A percentile compares a stretch with the other conserved stretches of the same genome.
Evolutionary conservation across 345 rosid species (phyloP).

Genomic region (Bruguiera parviflora): DNA sequence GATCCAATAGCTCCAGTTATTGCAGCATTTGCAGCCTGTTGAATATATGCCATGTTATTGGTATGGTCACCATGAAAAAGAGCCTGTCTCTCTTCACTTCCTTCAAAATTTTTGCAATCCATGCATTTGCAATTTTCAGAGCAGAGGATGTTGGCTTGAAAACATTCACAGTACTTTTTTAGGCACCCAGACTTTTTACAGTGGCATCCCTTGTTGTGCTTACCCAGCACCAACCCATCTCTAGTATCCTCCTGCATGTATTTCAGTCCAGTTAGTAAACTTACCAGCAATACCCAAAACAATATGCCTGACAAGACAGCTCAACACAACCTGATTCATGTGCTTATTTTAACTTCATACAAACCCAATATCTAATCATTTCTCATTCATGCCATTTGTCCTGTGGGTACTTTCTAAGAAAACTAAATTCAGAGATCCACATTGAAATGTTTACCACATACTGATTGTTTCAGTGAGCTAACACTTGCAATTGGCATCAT

Average conservation of each 20-base stretch:
- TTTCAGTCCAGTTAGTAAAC: slow-evolving; percentile 2
- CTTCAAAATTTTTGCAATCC: slow-evolving; percentile 97
- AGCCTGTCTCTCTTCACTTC: slow-evolving; percentile 96
- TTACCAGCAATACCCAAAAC: slow-evolving; percentile 7
- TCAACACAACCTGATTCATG: background rate
- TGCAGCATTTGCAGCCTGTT: slow-evolving; percentile 99
- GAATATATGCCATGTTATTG: slow-evolving; percentile 77
- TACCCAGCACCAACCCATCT: slow-evolving; percentile 62
- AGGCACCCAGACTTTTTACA: slow-evolving; percentile 99
- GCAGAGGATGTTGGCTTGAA: slow-evolving; percentile 95
- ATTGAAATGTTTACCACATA: background rate
- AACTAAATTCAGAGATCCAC: background rate
- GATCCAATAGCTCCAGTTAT: slow-evolving; percentile 97
- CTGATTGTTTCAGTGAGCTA: background rate
- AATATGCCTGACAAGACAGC: background rate
- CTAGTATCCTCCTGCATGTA: slow-evolving; percentile 72
- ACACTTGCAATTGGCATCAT: background rate
- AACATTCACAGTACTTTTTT: slow-evolving; percentile 97
- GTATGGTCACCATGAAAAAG: slow-evolving; percentile 89
- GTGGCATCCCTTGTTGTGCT: slow-evolving; percentile 99
- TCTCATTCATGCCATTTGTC: background rate
- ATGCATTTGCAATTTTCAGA: slow-evolving; percentile 95
- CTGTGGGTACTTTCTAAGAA: background rate
- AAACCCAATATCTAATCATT: background rate
- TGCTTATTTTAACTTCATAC: background rate